Conservation (phyloP, 148 eudicot genomes). For the Beta vulgaris region DNA sequence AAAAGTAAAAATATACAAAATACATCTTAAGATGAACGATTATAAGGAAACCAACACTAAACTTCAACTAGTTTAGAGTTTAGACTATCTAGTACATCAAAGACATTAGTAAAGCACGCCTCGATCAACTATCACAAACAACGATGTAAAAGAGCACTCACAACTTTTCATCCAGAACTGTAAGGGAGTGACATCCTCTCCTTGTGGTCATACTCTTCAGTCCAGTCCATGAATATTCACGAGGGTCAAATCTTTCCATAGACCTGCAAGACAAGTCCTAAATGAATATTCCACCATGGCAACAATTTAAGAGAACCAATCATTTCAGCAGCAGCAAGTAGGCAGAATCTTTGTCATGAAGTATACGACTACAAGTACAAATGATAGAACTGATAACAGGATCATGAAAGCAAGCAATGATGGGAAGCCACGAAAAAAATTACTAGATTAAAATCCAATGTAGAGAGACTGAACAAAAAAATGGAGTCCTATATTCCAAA, state of each 20-base stretch:
- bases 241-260: conserved; percentile 72
- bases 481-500: background rate
- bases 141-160: conserved; percentile 33
- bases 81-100: background rate
- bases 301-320: background rate
- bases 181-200: conserved; percentile 71
- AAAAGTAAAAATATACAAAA: background rate
- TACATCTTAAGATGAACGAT: background rate
- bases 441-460: background rate
- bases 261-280: conserved; percentile 40
- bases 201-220: conserved; percentile 47
- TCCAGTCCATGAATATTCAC: conserved; percentile 51
- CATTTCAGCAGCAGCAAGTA: background rate
- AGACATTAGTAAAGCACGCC: background rate
- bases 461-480: background rate
- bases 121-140: background rate
- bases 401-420: background rate
- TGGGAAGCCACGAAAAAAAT: conserved; percentile 14
- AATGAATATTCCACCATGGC: background rate
- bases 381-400: background rate
- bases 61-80: conserved; percentile 4
- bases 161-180: conserved; percentile 65
- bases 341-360: background rate
- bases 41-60: background rate
- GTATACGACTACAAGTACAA: background rate